Base-by-base conservation (phyloP, 1,284 basidiomycete genomes). In the Somion occarium region DNA sequence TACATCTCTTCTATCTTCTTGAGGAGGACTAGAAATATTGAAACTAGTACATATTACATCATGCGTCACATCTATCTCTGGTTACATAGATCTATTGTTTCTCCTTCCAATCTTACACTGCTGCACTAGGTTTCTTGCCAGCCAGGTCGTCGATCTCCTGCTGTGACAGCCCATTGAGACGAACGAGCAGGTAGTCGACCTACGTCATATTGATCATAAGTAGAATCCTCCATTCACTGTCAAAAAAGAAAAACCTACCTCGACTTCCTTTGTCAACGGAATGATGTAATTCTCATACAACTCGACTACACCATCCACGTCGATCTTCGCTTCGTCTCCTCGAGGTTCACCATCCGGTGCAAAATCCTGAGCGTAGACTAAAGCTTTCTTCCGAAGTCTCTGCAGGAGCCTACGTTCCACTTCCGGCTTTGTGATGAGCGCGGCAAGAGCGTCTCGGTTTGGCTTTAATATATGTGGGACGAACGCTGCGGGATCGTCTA, bases 231-330 rank as follows among this genome's bases (percentile, higher is more conserved):
- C 23, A 24, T n/a, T n/a, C n/a, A n/a, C 11, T 37, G 34, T 9
- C n/a, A 39, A 15, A 39, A 5, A 19, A 13, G 53, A 51, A 22
- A 20, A 20, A 51, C 87, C 52, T 63, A 96, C 96, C 88, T 99
- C 97, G 46, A 99, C 93, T 63, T 96, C 93, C 70, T 96, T 98
- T 3, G 97, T 99, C 57, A 99, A 68, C 3, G 97, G 97, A 53
- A 99, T 99, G 58, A 99, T 93, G 65, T 89, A 94, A 61, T 88
- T 88, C 65, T 94, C 83, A 68, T 99, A 99, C 59, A 99, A 71
- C 62, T 90, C 83, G 18, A 98, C 91, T 5, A 99, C 93, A 39
- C 91, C 87, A 55, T 94, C 90, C 0, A 95, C 87, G 60, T 98
- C 94, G 59, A 99, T 91, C 74, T 97, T 97, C 68, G 37, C 56